Evolutionary conservation across 2,329 filamentous ascomycete species (phyloP).

Genomic region (Alternaria triticina): DNA sequence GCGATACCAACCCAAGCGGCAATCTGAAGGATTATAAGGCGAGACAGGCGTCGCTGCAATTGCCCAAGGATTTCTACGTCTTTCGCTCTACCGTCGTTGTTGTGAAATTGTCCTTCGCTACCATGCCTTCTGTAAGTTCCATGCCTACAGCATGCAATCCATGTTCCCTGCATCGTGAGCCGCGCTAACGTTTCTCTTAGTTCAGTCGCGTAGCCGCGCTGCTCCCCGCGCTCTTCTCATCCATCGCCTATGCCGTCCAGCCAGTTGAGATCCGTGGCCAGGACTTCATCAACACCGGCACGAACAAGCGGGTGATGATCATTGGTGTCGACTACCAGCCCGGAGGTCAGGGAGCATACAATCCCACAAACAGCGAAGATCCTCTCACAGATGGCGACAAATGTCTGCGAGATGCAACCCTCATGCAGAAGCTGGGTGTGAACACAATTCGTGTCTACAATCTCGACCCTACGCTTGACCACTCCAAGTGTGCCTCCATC

Average conservation of each 20-base stretch:
- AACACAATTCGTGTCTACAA: conserved; percentile 73
- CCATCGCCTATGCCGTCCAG: conserved; percentile 60
- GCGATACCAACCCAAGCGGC: conserved; percentile 5
- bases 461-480: conserved; percentile 64
- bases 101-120: conserved; percentile 10
- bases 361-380: conserved; percentile 56
- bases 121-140: conserved; percentile 11
- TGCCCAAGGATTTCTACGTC: neutral
- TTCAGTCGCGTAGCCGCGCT: conserved; percentile 36
- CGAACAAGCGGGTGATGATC: conserved; percentile 65
- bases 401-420: conserved; percentile 67
- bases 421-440: conserved; percentile 67
- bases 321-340: conserved; percentile 68
- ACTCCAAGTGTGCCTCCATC: conserved; percentile 67
- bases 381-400: conserved; percentile 63
- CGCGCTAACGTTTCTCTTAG: conserved; percentile 24
- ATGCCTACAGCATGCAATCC: neutral
- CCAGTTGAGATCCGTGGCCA: conserved; percentile 64
- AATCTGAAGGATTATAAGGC: conserved; percentile 4
- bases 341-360: conserved; percentile 65
- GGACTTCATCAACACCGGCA: conserved; percentile 66
- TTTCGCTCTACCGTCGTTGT: conserved; percentile 5
- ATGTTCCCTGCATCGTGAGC: conserved; percentile 4
- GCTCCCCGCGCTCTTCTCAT: conserved; percentile 43
- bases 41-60: neutral